These are phyloP conservation scores for Micromonas pusilla DNA, from an alignment of 139 green algal genomes.

Conservation along the genomic window DNA sequence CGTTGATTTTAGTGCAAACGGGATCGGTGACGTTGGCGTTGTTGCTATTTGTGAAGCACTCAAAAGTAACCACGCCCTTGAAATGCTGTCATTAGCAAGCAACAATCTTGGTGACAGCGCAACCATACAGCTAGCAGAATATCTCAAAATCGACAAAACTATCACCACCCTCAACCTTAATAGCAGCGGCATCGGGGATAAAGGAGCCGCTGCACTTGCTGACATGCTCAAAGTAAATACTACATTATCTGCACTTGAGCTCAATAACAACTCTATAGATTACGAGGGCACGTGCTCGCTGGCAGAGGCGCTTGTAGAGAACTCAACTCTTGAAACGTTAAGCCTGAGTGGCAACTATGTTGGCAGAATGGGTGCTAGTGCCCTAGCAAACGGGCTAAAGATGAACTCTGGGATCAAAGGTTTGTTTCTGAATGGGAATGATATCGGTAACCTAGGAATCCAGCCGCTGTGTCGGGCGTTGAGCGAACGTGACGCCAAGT, in stretches of 20 bases:
- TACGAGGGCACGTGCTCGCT: conserved; percentile 55
- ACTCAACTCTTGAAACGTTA: conserved; percentile 52
- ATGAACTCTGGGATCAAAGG: conserved; percentile 66
- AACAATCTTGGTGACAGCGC: neutral
- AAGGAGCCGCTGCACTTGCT: conserved; percentile 65
- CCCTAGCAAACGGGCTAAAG: conserved; percentile 65
- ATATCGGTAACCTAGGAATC: conserved; percentile 78
- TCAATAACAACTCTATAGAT: conserved; percentile 90
- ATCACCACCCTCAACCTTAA: conserved; percentile 39
- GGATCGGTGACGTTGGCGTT: conserved; percentile 56
- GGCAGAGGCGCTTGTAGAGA: conserved; percentile 60
- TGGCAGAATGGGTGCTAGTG: conserved; percentile 51
- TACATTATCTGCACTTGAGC: conserved; percentile 61
- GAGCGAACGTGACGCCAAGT: conserved; percentile 25
- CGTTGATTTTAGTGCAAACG: conserved; percentile 85
- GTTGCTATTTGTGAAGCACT: conserved; percentile 14
- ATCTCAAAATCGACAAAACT: conserved; percentile 16
- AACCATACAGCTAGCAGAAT: neutral
- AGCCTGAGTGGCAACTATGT: conserved; percentile 65
- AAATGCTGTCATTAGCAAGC: conserved; percentile 16
- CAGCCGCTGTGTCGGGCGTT: conserved; percentile 69
- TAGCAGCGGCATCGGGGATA: conserved; percentile 50
- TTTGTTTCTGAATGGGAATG: conserved; percentile 86
- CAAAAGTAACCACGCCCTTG: neutral
- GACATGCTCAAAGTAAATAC: conserved; percentile 87